Evolutionary conservation across 305 asterid species (phyloP).

Genomic region (Rubia balearica): DNA sequence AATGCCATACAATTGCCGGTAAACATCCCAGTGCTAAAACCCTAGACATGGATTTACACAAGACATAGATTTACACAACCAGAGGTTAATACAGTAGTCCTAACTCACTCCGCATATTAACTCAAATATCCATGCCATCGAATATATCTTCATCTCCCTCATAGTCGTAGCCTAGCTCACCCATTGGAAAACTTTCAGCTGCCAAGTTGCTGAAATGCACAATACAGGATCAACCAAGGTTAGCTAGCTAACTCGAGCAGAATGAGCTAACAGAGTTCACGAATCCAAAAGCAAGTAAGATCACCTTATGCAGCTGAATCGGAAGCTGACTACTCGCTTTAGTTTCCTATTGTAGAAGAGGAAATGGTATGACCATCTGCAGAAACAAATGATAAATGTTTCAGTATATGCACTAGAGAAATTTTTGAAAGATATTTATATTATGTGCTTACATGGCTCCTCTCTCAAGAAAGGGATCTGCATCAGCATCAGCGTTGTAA

Average conservation of each 20-base stretch:
- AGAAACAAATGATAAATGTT: conserved; percentile 11
- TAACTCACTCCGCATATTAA: conserved; percentile 16
- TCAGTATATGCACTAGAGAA: conserved; percentile 6
- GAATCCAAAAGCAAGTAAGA: neutral
- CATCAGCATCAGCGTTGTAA: conserved; percentile 81
- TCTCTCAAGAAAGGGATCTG: conserved; percentile 71
- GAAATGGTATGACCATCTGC: conserved; percentile 92
- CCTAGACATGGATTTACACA: conserved; percentile 5
- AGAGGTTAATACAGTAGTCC: conserved; percentile 10
- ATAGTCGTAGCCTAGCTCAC: conserved; percentile 22
- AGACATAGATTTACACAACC: conserved; percentile 6
- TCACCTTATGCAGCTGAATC: conserved; percentile 88
- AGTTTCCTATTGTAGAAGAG: conserved; percentile 90
- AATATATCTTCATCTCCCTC: conserved; percentile 75
- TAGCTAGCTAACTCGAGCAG: neutral
- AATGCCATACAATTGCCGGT: neutral
- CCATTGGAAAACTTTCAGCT: conserved; percentile 34
- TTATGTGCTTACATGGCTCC: conserved; percentile 69
- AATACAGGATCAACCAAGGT: conserved; percentile 3
- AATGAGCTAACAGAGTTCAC: neutral
- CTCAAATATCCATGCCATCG: conserved; percentile 81
- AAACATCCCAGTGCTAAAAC: neutral
- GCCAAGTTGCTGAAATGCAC: conserved; percentile 56
- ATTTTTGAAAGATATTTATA: conserved; percentile 1
- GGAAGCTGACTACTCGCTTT: conserved; percentile 84